Evolutionary conservation across 441 rosid species (phyloP), one percentile per base, ranked within the genome.

Genomic region (Omphalea diandra): DNA sequence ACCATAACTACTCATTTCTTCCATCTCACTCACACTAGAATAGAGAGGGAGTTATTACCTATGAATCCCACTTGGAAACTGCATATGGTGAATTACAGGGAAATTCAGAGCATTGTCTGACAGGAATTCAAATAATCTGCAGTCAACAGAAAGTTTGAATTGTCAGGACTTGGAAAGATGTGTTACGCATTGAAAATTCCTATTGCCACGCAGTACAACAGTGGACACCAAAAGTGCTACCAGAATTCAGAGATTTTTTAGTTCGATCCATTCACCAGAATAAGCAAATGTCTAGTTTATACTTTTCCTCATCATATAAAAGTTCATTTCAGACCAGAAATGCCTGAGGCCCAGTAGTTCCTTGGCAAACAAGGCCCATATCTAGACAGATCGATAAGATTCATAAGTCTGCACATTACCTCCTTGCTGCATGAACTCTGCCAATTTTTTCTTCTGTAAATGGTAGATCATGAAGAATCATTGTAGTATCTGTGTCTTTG

Each of bases 341-440:
- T 53, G 32, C 56, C 15, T 7, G 31, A 24, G 26, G 58, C 58
- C 33, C 58, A 8, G 58, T 17, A 0, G 58, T 50, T 31, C 15
- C 29, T 49, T 29, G 2, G 49, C 29, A 66, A 49, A 20, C 26
- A 22, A 50, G 11, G 4, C 24, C 49, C 60, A 67, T 24, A 26
- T 54, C 27, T 27, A 18, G n/a, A n/a, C n/a, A n/a, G n/a, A n/a
- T n/a, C n/a, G n/a, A n/a, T n/a, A n/a, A n/a, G n/a, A n/a, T n/a
- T n/a, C n/a, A n/a, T n/a, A n/a, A 41, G 54, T 20, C 32, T 24
- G 49, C 7, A 66, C 49, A 65, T 74, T 84, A 94, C 98, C 98
- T 94, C 74, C 98, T 85, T 70, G 95, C 97, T 67, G 98, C 90
- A 33, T 94, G 98, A 74, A 94, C 94, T 81, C 97, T 83, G 76